Evolutionary conservation across 176 grass and related monocot species (phyloP).

Genomic region (Saccharum officinarum): DNA sequence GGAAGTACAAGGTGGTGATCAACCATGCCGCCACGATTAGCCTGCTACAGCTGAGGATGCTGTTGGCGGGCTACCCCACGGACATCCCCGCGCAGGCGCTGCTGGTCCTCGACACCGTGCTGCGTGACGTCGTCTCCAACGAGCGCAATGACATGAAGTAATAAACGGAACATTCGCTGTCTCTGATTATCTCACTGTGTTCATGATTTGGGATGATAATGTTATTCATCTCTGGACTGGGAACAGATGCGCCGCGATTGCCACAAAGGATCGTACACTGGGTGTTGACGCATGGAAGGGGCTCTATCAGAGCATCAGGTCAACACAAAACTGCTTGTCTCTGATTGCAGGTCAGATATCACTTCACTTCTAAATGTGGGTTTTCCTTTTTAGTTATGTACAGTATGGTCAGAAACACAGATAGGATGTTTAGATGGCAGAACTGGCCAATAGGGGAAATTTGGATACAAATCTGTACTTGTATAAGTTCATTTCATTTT

Average conservation of each 20-base stretch:
- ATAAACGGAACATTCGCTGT: neutral
- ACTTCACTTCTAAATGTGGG: neutral
- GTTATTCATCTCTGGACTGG: neutral
- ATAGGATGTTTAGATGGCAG: neutral
- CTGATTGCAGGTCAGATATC: neutral
- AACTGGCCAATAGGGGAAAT: neutral
- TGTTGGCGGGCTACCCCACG: conserved; percentile 33
- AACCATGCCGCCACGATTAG: conserved; percentile 18
- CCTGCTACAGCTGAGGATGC: conserved; percentile 33
- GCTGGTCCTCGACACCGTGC: conserved; percentile 46
- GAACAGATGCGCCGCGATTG: conserved; percentile 1
- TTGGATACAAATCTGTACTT: neutral
- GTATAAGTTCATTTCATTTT: neutral
- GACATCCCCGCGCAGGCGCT: conserved; percentile 40
- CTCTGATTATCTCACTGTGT: neutral
- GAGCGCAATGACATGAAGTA: conserved; percentile 26
- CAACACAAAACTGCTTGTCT: neutral
- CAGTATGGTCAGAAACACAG: neutral
- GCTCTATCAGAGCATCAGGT: neutral
- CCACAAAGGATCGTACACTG: neutral
- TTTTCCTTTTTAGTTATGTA: neutral
- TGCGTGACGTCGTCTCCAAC: conserved; percentile 28
- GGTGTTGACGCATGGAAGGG: neutral
- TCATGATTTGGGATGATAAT: neutral
- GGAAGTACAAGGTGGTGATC: conserved; percentile 43